A percentile compares a stretch with the other conserved stretches of the same genome.
phyloP scores from a whole-genome alignment of 2,329 filamentous ascomycete species.

The Exophiala lecanii-corni region DNA sequence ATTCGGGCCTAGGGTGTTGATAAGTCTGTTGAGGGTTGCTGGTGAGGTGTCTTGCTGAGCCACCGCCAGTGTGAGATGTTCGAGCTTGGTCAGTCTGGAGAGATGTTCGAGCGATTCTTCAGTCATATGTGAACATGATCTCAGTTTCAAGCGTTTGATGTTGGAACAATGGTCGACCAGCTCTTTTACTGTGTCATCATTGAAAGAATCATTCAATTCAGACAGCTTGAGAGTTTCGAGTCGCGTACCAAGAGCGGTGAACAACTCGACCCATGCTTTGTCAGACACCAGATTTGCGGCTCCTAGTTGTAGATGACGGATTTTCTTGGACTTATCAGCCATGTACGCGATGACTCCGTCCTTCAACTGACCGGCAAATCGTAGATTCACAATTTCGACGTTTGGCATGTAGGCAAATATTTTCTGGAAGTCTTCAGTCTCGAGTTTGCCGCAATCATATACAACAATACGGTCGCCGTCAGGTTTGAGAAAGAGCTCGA shows the following conservation, averaged over 20 bases:
- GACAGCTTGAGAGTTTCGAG: constrained; percentile 71
- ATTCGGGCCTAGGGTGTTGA: constrained; percentile 58
- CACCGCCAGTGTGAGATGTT: constrained; percentile 71
- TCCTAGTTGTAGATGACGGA: constrained; percentile 74
- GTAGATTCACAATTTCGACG: constrained; percentile 67
- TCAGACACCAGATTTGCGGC: constrained; percentile 80
- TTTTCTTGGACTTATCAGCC: constrained; percentile 61
- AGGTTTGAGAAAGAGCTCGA: constrained; percentile 46
- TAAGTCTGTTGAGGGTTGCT: constrained; percentile 55
- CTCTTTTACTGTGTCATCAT: constrained; percentile 62
- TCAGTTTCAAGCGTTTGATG: constrained; percentile 71
- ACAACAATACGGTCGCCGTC: constrained; percentile 54
- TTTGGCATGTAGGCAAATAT: constrained; percentile 72
- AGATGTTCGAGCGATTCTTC: constrained; percentile 63
- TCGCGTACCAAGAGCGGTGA: constrained; percentile 59
- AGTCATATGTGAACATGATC: constrained; percentile 71
- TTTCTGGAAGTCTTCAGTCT: constrained; percentile 69
- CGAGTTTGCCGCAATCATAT: constrained; percentile 63
- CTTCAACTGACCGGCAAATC: constrained; percentile 89
- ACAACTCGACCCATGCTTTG: constrained; percentile 66
- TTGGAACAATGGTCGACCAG: constrained; percentile 62
- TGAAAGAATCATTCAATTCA: constrained; percentile 77
- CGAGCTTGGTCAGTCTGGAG: constrained; percentile 56
- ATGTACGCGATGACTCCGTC: constrained; percentile 78
- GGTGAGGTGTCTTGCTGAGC: constrained; percentile 53